Conservation (phyloP, 1,284 basidiomycete species). For the Fistulinella staudtii region DNA sequence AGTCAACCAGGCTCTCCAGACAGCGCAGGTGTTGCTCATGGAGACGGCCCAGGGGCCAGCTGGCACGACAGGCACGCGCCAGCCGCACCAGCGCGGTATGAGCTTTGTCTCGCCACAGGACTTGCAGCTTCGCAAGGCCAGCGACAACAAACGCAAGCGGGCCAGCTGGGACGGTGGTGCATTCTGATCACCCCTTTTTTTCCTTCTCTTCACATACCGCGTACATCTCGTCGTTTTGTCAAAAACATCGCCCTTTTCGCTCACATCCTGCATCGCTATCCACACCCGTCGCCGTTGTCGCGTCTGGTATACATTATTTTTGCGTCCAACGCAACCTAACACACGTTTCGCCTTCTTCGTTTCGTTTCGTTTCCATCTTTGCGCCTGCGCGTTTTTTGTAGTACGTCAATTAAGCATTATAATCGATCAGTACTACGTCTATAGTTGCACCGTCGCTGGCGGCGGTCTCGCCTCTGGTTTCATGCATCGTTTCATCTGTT, state of each 20-base stretch:
- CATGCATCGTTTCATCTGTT: not conserved
- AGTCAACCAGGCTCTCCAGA: slow-evolving; percentile 28
- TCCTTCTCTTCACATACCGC: not conserved
- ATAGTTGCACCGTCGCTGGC: slow-evolving; percentile 27
- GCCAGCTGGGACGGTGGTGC: slow-evolving; percentile 69
- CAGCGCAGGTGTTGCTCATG: slow-evolving; percentile 23
- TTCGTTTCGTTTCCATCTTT: not conserved
- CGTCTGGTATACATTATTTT: too few relatives aligned
- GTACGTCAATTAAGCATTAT: slow-evolving; percentile 28
- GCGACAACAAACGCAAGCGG: slow-evolving; percentile 66
- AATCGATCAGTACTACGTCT: slow-evolving; percentile 23
- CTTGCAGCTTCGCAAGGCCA: slow-evolving; percentile 48
- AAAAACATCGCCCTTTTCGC: not conserved
- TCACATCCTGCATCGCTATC: slow-evolving; percentile 22
- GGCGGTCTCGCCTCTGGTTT: not conserved
- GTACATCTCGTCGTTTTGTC: slow-evolving; percentile 1
- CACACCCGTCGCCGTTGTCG: slow-evolving; percentile 1
- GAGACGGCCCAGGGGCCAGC: slow-evolving; percentile 15
- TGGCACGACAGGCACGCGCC: slow-evolving; percentile 19
- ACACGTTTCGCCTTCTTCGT: too few relatives aligned
- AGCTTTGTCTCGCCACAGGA: slow-evolving; percentile 67
- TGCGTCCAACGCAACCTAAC: too few relatives aligned
- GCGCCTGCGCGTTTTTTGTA: slow-evolving; percentile 5
- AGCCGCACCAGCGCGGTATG: slow-evolving; percentile 53
- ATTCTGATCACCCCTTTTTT: slow-evolving; percentile 13